Conservation (phyloP, 2,329 filamentous ascomycete genomes). For the Xylaria sp. region DNA sequence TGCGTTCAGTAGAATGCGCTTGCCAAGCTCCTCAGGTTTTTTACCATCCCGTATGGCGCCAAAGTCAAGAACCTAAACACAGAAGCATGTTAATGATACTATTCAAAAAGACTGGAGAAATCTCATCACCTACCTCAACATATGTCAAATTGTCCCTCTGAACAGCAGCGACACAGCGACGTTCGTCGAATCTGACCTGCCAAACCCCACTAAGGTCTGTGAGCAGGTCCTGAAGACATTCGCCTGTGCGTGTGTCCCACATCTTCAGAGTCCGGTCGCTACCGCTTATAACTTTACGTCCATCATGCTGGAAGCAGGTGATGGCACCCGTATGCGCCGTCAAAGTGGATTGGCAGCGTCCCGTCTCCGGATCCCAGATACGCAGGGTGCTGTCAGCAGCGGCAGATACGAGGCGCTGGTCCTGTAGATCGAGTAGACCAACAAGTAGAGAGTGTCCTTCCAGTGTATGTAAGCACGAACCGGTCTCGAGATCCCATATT, state of each 20-base stretch:
- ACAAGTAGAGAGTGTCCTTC: constrained; percentile 95
- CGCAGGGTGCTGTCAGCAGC: constrained; percentile 94
- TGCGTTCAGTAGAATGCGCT: constrained; percentile 76
- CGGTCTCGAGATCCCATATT: constrained; percentile 94
- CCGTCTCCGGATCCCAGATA: constrained; percentile 96
- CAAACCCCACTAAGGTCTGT: constrained; percentile 96
- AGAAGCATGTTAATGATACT: constrained; percentile 49
- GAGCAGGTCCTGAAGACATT: constrained; percentile 91
- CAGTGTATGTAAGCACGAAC: constrained; percentile 84
- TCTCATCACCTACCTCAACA: constrained; percentile 79
- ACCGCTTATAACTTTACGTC: constrained; percentile 94
- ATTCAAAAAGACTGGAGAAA: constrained; percentile 10
- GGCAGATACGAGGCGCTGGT: constrained; percentile 91
- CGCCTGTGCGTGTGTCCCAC: constrained; percentile 95
- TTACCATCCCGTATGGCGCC: constrained; percentile 91
- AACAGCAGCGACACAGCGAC: constrained; percentile 94
- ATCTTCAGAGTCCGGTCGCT: constrained; percentile 97
- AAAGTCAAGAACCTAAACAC: constrained; percentile 88
- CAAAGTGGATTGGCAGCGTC: constrained; percentile 88
- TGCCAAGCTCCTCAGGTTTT: constrained; percentile 79
- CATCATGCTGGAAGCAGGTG: constrained; percentile 98
- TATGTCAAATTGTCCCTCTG: constrained; percentile 93
- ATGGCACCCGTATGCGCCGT: constrained; percentile 97
- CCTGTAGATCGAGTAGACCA: constrained; percentile 87
- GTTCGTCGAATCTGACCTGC: constrained; percentile 98